Base-by-base conservation (phyloP, 495 filamentous ascomycete genomes). In the Neurospora sp. region DNA sequence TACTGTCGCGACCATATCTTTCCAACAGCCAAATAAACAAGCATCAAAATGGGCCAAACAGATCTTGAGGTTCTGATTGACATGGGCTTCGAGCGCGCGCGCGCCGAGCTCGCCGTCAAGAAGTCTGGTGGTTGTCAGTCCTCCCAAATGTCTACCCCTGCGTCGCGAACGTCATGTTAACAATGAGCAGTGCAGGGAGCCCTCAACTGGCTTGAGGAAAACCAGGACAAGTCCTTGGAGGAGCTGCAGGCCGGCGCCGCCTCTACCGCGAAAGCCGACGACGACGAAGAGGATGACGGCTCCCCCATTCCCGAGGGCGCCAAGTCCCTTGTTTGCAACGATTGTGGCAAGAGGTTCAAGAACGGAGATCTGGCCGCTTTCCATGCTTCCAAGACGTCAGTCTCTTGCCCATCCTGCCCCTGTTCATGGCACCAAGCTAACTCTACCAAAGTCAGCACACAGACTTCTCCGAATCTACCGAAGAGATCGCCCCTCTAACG, bases 391-490 rank as follows among this genome's bases (percentile, higher is more conserved):
- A 96, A 95, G 81, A 93, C 92, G 89, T 91, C 78, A 73, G 87
- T 48, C 27, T 41, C 78, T 44, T 17, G n/a, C 20, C 39, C 35
- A 12, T 45, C 4, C 20, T 48, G 20, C 27, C 10, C 45, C 37
- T 35, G n/a, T 9, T 20, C 4, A 16, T 38, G 17, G 12, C 41
- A 39, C 17, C 31, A 48, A 8, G 70, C 75, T 79, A 48, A 76
- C 74, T 16, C 17, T 44, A 20, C 65, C 70, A 41, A 71, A 92
- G 89, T 5, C 89, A 91, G 68, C 96, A 99, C 81, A 86, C 87
- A n/a, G 91, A 98, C 77, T 99, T 99, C 79, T 88, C 91, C 16
- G 93, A 99, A 80, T 97, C 94, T 0, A 94, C 91, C 2, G 95
- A 97, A 75, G 93, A 96, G 76, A 89, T 98, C 71, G 90, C 91